Conservation (phyloP, 495 filamentous ascomycete species). For the Penicillium diatomitis region DNA sequence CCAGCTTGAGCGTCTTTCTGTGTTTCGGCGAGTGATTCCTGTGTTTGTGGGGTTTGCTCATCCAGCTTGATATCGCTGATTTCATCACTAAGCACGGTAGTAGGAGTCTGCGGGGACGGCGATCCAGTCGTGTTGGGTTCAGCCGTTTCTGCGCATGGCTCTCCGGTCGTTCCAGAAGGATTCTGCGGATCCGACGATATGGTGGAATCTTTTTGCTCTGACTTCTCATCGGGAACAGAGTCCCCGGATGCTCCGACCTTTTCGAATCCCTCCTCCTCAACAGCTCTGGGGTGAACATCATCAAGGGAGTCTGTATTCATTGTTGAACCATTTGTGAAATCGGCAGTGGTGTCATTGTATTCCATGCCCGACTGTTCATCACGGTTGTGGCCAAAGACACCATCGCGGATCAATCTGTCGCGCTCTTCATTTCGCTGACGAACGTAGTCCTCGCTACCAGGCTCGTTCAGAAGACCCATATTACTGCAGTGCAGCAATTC, state of each 20-base stretch:
- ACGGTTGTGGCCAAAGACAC: conserved; percentile 32
- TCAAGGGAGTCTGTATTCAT: conserved; percentile 32
- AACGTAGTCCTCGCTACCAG: conserved; percentile 82
- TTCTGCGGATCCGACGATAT: background rate
- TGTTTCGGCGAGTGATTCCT: background rate
- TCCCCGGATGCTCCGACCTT: conserved; percentile 69
- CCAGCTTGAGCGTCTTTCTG: conserved; percentile 19
- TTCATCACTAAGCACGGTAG: conserved; percentile 41
- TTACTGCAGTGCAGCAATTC: conserved; percentile 98
- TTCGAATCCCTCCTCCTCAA: conserved; percentile 92
- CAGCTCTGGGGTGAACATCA: conserved; percentile 52
- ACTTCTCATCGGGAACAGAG: conserved; percentile 49
- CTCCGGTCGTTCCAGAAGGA: background rate
- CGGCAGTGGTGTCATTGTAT: conserved; percentile 41
- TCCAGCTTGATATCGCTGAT: conserved; percentile 45
- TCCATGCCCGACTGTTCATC: conserved; percentile 35
- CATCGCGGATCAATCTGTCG: conserved; percentile 65
- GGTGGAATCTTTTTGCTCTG: conserved; percentile 29
- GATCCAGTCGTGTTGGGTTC: conserved; percentile 5
- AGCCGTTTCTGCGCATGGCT: conserved; percentile 12
- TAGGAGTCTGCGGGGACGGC: conserved; percentile 8
- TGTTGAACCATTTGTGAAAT: conserved; percentile 31
- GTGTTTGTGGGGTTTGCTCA: conserved; percentile 11
- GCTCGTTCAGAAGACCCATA: conserved; percentile 92
- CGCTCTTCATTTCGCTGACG: conserved; percentile 72